phyloP scores from a whole-genome alignment of 1,139 yeast species.

The Zygoascus hellenicus region DNA sequence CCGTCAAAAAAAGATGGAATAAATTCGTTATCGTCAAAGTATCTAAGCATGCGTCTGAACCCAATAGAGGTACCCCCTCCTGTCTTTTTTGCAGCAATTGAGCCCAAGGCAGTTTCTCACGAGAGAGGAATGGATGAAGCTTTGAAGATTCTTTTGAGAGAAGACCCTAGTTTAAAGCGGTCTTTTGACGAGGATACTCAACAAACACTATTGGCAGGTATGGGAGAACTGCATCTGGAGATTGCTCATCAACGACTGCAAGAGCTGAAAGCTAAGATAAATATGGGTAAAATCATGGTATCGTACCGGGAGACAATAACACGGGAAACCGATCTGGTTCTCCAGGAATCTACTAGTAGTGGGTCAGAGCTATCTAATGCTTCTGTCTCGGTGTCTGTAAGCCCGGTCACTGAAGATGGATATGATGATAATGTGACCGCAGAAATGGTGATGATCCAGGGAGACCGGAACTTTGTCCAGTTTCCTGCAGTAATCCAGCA shows the following conservation, averaged over 20 bases:
- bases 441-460: slow-evolving; percentile 18
- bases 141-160: slow-evolving; percentile 58
- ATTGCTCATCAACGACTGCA: slow-evolving; percentile 74
- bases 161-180: slow-evolving; percentile 73
- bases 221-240: slow-evolving; percentile 94
- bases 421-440: slow-evolving; percentile 22
- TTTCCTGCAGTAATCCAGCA: slow-evolving; percentile 22
- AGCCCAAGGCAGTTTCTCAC: slow-evolving; percentile 81
- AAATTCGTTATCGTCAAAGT: slow-evolving; percentile 30
- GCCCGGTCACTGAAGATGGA: slow-evolving; percentile 37
- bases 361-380: slow-evolving; percentile 16
- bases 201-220: slow-evolving; percentile 81
- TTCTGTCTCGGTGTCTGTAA: slow-evolving; percentile 42
- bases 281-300: slow-evolving; percentile 76
- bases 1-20: slow-evolving; percentile 45
- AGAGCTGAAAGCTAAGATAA: slow-evolving; percentile 77
- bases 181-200: slow-evolving; percentile 79
- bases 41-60: slow-evolving; percentile 46
- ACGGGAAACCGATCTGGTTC: slow-evolving; percentile 25
- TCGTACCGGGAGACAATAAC: slow-evolving; percentile 75
- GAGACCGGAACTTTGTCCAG: slow-evolving; percentile 39
- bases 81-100: slow-evolving; percentile 79
- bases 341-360: slow-evolving; percentile 18
- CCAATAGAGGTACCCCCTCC: slow-evolving; percentile 91
- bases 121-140: slow-evolving; percentile 63